These are phyloP conservation scores for Hymenoscyphus salicellus DNA, from an alignment of 2,329 filamentous ascomycete species.

Conservation along the genomic window DNA sequence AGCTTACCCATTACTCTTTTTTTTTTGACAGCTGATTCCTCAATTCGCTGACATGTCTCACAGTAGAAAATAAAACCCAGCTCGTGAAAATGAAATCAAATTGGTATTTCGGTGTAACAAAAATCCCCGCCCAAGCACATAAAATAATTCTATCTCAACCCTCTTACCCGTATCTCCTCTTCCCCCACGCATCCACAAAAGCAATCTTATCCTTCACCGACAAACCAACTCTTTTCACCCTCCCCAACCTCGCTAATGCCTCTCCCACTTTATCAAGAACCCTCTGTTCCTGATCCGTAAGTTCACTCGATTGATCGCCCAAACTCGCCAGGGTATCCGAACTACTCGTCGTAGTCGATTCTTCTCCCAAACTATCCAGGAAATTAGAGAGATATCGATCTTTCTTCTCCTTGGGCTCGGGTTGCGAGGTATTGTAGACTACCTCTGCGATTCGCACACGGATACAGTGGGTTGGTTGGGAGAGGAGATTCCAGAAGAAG, in stretches of 20 bases:
- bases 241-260: slow-evolving; percentile 77
- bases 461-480: slow-evolving; percentile 82
- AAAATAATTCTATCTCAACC: not conserved
- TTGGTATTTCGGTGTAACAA: slow-evolving; percentile 3
- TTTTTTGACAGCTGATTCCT: too few species aligned
- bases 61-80: not conserved
- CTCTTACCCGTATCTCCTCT: slow-evolving; percentile 32
- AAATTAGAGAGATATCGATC: slow-evolving; percentile 36
- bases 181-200: slow-evolving; percentile 72
- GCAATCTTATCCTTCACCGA: slow-evolving; percentile 77
- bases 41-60: not conserved
- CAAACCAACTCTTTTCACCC: slow-evolving; percentile 84
- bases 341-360: slow-evolving; percentile 33
- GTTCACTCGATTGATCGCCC: slow-evolving; percentile 26
- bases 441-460: slow-evolving; percentile 84
- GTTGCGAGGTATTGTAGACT: slow-evolving; percentile 52
- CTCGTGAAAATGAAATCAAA: not conserved
- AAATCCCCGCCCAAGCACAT: not conserved
- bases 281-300: slow-evolving; percentile 56
- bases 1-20: too few species aligned
- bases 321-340: slow-evolving; percentile 32
- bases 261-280: slow-evolving; percentile 79
- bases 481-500: slow-evolving; percentile 85
- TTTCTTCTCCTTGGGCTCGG: slow-evolving; percentile 29
- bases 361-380: slow-evolving; percentile 29